Conservation (phyloP, 2,329 filamentous ascomycete species). For the Ophiostoma tasmaniense region DNA sequence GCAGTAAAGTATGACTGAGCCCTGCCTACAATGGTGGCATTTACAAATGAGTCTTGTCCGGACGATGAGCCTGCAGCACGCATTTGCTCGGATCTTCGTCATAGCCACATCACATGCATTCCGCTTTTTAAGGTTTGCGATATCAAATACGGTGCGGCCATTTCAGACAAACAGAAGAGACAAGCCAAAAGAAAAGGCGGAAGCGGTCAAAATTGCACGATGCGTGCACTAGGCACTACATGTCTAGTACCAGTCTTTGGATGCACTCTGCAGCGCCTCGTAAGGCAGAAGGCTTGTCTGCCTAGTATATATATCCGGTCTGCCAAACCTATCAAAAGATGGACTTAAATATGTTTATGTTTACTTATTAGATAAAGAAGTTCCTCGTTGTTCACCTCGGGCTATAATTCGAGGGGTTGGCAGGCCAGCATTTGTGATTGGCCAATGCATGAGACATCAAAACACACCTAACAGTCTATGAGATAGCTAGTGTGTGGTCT, state of each 20-base stretch:
- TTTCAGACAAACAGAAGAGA: not conserved
- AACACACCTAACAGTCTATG: no score
- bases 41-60: not conserved
- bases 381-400: not conserved
- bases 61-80: not conserved
- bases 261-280: not conserved
- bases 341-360: not conserved
- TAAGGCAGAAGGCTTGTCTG: not conserved
- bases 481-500: no score
- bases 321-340: not conserved
- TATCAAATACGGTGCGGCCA: not conserved
- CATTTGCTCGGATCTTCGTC: not conserved
- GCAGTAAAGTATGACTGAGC: not conserved
- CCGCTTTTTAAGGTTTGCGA: not conserved
- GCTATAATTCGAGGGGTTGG: not conserved
- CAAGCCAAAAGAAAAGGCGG: not conserved
- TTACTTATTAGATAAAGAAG: not conserved
- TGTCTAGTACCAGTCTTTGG: not conserved
- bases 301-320: not conserved
- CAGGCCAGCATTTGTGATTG: not conserved
- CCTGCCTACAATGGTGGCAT: not conserved
- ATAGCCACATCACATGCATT: not conserved
- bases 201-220: not conserved
- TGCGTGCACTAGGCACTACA: not conserved
- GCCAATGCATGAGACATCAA: not conserved